Evolutionary conservation across 1,284 basidiomycete species (phyloP).

Genomic region (Schizophyllum commune): DNA sequence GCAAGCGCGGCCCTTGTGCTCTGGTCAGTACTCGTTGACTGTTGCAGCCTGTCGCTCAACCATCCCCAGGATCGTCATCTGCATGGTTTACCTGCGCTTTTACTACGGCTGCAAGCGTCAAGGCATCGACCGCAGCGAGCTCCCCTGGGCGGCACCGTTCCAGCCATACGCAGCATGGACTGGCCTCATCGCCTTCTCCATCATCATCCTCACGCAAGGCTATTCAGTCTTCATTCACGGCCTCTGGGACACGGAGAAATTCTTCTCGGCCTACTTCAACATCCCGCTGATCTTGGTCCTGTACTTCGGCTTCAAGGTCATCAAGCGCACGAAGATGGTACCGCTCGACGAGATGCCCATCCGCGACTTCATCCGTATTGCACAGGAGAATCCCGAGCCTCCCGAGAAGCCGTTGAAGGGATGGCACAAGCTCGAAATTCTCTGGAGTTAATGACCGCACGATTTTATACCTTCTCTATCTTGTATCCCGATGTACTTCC

Average conservation of each 20-base stretch:
- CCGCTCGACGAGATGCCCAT: constrained; percentile 11
- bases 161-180: constrained; percentile 33
- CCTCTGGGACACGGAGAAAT: constrained; percentile 20
- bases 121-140: constrained; percentile 32
- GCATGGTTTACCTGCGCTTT: constrained; percentile 43
- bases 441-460: constrained; percentile 3
- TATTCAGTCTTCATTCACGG: constrained; percentile 33
- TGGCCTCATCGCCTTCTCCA: constrained; percentile 21
- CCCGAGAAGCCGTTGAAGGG: constrained; percentile 2
- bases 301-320: constrained; percentile 25
- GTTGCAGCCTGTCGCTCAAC: neutral
- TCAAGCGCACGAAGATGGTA: constrained; percentile 12
- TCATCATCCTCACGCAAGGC: constrained; percentile 16
- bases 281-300: constrained; percentile 36
- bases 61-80: constrained; percentile 27
- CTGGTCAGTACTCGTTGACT: constrained; percentile 3
- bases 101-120: constrained; percentile 39
- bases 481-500: too few species aligned
- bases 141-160: constrained; percentile 33
- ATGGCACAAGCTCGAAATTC: constrained; percentile 2
- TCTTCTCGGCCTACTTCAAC: constrained; percentile 38
- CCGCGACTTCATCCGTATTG: constrained; percentile 5
- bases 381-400: constrained; percentile 6
- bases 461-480: neutral
- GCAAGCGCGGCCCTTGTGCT: constrained; percentile 11